These are phyloP conservation scores for Amylostereum chailletii DNA, from an alignment of 1,284 basidiomycete species.

Conservation along the genomic window DNA sequence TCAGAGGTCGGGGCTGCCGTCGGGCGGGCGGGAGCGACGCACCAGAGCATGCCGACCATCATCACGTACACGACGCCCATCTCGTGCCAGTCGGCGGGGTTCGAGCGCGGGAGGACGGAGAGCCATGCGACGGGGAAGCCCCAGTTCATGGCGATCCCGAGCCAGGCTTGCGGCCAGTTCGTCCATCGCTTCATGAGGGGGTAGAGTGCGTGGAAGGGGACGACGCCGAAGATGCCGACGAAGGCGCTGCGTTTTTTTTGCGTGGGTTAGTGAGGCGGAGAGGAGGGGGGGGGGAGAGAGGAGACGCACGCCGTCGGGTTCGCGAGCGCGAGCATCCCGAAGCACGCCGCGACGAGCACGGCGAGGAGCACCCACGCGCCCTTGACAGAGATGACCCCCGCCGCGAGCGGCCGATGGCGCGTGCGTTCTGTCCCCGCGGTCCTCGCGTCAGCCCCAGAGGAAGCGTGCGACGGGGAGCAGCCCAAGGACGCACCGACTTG, in stretches of 20 bases:
- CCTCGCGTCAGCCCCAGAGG: too few relatives aligned
- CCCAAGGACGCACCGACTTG: conserved; percentile 7
- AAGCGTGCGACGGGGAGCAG: neutral
- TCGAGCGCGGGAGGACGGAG: conserved; percentile 5
- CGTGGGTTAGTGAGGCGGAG: neutral
- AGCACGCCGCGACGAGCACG: neutral
- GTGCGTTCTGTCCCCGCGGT: conserved; percentile 31
- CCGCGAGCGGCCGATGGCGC: conserved; percentile 37
- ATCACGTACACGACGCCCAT: neutral
- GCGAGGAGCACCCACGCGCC: neutral
- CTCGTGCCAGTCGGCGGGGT: neutral
- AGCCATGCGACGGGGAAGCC: conserved; percentile 15
- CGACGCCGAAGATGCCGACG: conserved; percentile 33
- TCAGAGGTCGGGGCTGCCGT: neutral
- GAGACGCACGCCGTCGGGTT: neutral
- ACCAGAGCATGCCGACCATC: neutral
- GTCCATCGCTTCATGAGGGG: conserved; percentile 56
- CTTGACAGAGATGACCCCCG: conserved; percentile 29
- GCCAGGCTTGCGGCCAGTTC: conserved; percentile 64
- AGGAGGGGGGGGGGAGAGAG: neutral
- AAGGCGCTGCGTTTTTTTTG: neutral
- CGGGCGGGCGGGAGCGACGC: neutral
- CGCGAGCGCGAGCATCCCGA: neutral
- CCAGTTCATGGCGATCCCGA: conserved; percentile 31
- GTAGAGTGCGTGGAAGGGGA: conserved; percentile 38